Evolutionary conservation across 1,284 basidiomycete genomes (phyloP), one percentile per base, ranked within the genome.

Genomic region (Schizopora paradoxa): DNA sequence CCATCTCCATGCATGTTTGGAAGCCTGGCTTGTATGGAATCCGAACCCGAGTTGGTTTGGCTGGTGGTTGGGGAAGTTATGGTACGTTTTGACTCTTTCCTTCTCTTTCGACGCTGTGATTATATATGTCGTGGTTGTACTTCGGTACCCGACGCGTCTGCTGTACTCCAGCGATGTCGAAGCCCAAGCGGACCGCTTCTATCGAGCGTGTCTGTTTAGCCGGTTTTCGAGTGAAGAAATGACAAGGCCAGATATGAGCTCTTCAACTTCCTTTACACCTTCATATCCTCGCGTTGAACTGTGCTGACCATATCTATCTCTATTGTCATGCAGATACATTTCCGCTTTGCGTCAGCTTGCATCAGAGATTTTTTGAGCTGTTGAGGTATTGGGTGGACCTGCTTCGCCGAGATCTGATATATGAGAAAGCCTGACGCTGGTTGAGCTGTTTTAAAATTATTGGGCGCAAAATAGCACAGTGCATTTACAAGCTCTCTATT

Each of bases 231-330:
- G 56, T 82, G 82, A 69, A 59, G 82, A 84, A 57, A 63, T 61
- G 72, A 76, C 74, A 71, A 86, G 82, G 82, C 82, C 82, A 86
- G 82, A 86, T 84, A 79, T 86, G 82, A 86, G 64, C 63, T 49
- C 37, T 45, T 34, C 34, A 26, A 41, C 41, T 51, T 44, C 37
- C 38, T 10, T 19, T 4, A 21, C 21, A 23, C 16, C 33, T 8
- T n/a, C n/a, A n/a, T n/a, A n/a, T n/a, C n/a, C n/a, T n/a, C n/a
- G n/a, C n/a, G n/a, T n/a, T n/a, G n/a, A n/a, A n/a, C n/a, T n/a
- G n/a, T n/a, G n/a, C n/a, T n/a, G n/a, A n/a, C n/a, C n/a, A n/a
- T n/a, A n/a, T n/a, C n/a, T n/a, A n/a, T n/a, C n/a, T n/a, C n/a
- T n/a, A n/a, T n/a, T n/a, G n/a, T n/a, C n/a, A n/a, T n/a, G n/a